A percentile compares a stretch with the other conserved stretches of the same genome.
Evolutionary conservation across 2,329 filamentous ascomycete genomes (phyloP).

Genomic region (Alternaria dauci): DNA sequence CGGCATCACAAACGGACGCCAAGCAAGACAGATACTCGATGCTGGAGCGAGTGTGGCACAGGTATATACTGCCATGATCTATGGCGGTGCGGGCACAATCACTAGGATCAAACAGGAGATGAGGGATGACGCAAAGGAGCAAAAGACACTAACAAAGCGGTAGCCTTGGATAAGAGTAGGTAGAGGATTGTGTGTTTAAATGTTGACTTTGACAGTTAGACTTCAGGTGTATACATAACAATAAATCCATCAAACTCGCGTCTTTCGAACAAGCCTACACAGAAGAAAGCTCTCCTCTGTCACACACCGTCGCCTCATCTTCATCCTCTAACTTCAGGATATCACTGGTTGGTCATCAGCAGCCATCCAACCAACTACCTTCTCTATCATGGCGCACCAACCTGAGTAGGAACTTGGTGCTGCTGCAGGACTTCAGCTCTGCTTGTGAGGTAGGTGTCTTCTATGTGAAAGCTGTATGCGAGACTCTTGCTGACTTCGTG

Average conservation of each 20-base stretch:
- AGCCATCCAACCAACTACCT: too few relatives aligned
- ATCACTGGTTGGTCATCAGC: background rate
- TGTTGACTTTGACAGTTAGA: background rate
- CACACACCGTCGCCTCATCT: too few relatives aligned
- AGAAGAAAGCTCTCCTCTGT: too few relatives aligned
- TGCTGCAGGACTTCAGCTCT: background rate
- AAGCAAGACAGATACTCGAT: slow-evolving; percentile 82
- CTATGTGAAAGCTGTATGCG: too few relatives aligned
- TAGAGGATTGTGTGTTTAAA: background rate
- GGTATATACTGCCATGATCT: slow-evolving; percentile 82
- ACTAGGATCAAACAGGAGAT: slow-evolving; percentile 62
- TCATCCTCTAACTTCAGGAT: too few relatives aligned
- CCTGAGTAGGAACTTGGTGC: too few relatives aligned
- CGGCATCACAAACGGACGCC: slow-evolving; percentile 86
- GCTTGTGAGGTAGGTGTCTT: background rate
- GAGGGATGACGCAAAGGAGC: slow-evolving; percentile 51
- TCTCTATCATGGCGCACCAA: too few relatives aligned
- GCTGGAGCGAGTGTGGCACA: slow-evolving; percentile 91
- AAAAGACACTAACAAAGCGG: slow-evolving; percentile 30
- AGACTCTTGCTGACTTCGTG: too few relatives aligned
- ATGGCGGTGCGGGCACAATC: slow-evolving; percentile 69
- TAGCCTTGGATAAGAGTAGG: background rate
- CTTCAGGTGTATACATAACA: background rate
- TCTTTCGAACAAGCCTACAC: background rate
- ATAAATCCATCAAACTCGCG: background rate